Base-by-base conservation (phyloP, 805 yeast genomes). In the Hanseniaspora thailandica region DNA sequence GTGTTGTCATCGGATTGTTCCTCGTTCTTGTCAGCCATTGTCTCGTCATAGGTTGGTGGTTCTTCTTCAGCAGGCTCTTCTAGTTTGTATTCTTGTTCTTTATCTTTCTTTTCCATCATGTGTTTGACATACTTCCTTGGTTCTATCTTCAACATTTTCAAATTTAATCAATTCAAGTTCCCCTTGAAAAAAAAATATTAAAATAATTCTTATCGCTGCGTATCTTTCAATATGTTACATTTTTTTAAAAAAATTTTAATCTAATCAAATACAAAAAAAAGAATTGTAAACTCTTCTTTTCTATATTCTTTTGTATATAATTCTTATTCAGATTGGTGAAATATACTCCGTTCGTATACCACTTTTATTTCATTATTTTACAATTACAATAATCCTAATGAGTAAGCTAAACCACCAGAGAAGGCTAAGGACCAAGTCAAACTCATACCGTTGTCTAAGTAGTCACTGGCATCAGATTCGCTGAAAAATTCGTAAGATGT, bases 401-500 rank as follows among this genome's bases (percentile, higher is more conserved):
- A 61, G 26, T 56, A 58, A 5, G 61, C 62, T 30, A 59, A 51
- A 7, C 82, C 84, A 45, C 80, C 84, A 50, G 80, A 67, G 62
- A 71, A 79, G 0, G 83, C 81, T 56, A 78, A 67, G 47, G 76
- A 66, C 84, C 84, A 80, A 5, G 83, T 77, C 56, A 76, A 66
- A 59, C 82, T 76, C 73, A 76, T 78, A 26, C 85, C 86, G 56
- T 76, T 72, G 58, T 80, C 85, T 57, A 80, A 67, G 65, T 73
- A 75, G 7, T 49, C 26, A 13, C 61, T 59, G 45, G 66, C 64
- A 49, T 70, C 72, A 39, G 54, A 47, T 3, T 59, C 49, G 15
- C 59, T 59, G 61, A 76, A 76, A 60, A 74, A 76, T 0, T 58
- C 59, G 62, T 73, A 75, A 0, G 78, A 65, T 1, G 61, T 47